phyloP scores from a whole-genome alignment of 2,329 filamentous ascomycete species.

The Geoglossum cookeanum region DNA sequence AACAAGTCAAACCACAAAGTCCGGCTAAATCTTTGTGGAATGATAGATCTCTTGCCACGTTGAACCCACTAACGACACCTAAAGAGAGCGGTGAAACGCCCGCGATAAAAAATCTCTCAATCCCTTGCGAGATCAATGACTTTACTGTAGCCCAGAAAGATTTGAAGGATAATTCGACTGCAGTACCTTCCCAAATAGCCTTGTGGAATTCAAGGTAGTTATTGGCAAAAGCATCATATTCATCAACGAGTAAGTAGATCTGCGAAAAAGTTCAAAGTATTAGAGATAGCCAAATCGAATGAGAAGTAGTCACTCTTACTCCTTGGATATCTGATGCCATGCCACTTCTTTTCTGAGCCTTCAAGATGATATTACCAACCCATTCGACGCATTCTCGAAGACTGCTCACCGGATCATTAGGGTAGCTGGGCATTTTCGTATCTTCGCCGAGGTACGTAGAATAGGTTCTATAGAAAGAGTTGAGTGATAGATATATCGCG shows the following conservation, averaged over 20 bases:
- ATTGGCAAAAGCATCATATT: neutral
- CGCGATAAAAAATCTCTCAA: neutral
- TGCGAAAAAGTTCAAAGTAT: neutral
- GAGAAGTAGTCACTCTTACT: neutral
- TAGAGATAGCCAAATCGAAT: neutral
- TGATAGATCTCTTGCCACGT: neutral
- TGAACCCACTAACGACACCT: neutral
- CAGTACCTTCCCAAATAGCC: neutral
- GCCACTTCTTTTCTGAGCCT: neutral
- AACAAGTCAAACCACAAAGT: neutral
- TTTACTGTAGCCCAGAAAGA: neutral
- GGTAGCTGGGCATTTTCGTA: neutral
- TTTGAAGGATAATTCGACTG: neutral
- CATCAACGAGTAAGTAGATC: neutral
- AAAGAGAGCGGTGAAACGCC: neutral
- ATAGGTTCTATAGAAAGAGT: neutral
- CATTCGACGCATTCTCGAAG: neutral
- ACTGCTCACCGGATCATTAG: neutral
- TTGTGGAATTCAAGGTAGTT: neutral
- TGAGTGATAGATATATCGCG: neutral
- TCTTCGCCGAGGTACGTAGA: neutral
- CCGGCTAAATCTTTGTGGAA: neutral
- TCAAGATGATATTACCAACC: neutral
- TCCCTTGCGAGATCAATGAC: neutral
- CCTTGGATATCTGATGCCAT: neutral